Evolutionary conservation across 805 yeast species (phyloP), one percentile per base, ranked within the genome.

Genomic region (Tetrapisispora iriomotensis): DNA sequence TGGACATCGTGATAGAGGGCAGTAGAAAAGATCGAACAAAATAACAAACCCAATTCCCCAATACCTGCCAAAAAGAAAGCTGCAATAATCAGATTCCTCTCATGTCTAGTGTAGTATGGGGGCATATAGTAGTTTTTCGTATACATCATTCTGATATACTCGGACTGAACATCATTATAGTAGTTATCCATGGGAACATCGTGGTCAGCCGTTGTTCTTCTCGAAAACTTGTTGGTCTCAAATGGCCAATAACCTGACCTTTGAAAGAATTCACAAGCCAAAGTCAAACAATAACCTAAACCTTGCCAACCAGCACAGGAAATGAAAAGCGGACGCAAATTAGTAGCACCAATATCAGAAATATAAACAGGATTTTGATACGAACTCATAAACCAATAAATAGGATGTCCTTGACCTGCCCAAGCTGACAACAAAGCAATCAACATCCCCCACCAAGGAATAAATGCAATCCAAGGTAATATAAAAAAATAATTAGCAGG

Each of bases 401-500:
- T 65, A 0, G 94, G 95, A 36, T 72, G 72, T 2, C 95, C 95
- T 54, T 83, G 85, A 3, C 66, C 71, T 2, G 81, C 74, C 96
- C 96, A 88, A 48, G 77, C 71, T 1, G 71, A 57, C 47, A 88
- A 54, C 74, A 88, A 64, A 8, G 94, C 83, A 5, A 81, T 77
- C 9, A 88, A 72, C 95, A 85, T 84, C 4, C 83, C 95, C 77
- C 86, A 82, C 96, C 96, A 88, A 10, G 77, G 79, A 2, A 77
- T 58, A 38, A 75, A 62, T 1, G 84, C 73, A 3, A 77, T 51
- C 29, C 85, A 60, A 4, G 96, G 96, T 29, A 87, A 61, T 24
- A 73, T 43, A 43, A 64, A 66, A 50, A 60, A 73, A 62, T 59
- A 68, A 65, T 61, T 75, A 65, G 55, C 58, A 13, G 61, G 61